phyloP scores from a whole-genome alignment of 495 filamentous ascomycete species.

The Talaromyces borbonicus region DNA sequence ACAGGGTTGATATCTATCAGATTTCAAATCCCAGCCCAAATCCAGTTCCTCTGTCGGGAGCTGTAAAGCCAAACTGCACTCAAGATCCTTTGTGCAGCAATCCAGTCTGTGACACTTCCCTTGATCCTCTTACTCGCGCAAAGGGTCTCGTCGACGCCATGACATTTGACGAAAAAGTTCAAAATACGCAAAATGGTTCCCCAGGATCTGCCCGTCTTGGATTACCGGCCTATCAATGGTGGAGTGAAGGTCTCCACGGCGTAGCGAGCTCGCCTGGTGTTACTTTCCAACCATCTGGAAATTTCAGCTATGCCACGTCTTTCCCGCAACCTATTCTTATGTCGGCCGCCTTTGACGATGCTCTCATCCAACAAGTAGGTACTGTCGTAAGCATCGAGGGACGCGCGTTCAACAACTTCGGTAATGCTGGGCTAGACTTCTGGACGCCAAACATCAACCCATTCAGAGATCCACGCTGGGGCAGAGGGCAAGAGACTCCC shows the following conservation, averaged over 20 bases:
- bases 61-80: constrained; percentile 10
- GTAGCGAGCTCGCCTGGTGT: constrained; percentile 40
- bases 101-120: constrained; percentile 28
- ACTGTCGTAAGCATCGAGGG: constrained; percentile 46
- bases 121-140: constrained; percentile 26
- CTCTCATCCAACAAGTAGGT: constrained; percentile 40
- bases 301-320: constrained; percentile 43
- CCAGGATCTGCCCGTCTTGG: constrained; percentile 42
- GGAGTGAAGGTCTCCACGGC: constrained; percentile 40
- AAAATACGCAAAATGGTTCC: constrained; percentile 35
- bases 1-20: constrained; percentile 3
- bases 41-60: neutral
- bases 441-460: constrained; percentile 59
- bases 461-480: constrained; percentile 48
- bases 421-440: constrained; percentile 41
- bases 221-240: constrained; percentile 41
- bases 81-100: constrained; percentile 5
- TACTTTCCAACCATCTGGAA: constrained; percentile 30
- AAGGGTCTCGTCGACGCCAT: constrained; percentile 18
- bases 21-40: neutral
- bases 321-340: constrained; percentile 47
- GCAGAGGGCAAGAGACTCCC: constrained; percentile 45
- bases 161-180: constrained; percentile 37
- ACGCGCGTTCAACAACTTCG: constrained; percentile 47
- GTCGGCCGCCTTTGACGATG: constrained; percentile 45